Evolutionary conservation across 164 flowering plant species (phyloP), one percentile per base, ranked within the genome.

Genomic region (Vitis rotundifolia): DNA sequence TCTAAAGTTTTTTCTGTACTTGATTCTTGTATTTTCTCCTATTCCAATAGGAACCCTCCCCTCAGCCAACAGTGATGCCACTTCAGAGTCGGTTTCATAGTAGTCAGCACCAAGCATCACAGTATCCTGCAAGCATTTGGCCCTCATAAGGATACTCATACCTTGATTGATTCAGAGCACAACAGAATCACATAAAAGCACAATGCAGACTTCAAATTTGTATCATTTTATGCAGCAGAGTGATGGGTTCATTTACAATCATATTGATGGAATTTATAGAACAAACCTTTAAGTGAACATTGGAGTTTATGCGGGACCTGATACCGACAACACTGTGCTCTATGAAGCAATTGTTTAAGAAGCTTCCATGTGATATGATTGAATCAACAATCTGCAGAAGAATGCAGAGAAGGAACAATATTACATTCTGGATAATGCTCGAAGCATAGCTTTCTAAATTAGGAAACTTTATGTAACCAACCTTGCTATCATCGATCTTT

Each of bases 81-180:
- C 63, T 82, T 95, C 98, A 16, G 71, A 80, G 9, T 86, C 91
- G 12, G 97, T 93, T 83, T 93, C 95, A 68, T 93, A 91, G 74
- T 70, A 89, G 78, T 91, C 97, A 57, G 97, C 99, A 8, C 99
- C 98, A 59, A 95, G 94, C 99, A 95, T 95, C 72, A 96, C 94
- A 11, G 92, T 90, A 66, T 96, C 99, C 98, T 91, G 90, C 81
- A 80, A 44, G 49, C 13, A 59, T 62, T 37, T 6, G 22, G 28
- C 68, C 22, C 64, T 48, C 56, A 6, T 47, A 11, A 61, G 8
- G 18, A 13, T 55, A 11, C 10, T 4, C 16, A 63, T 11, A n/a
- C 12, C 56, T 12, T 53, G 56, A 12, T 53, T 51, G 54, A 51
- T 51, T 51, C 2, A 51, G 12, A 9, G 10, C 10, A 53, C 16